Evolutionary conservation across 805 yeast genomes (phyloP), one percentile per base, ranked within the genome.

Genomic region (Barnettozyma wickerhamii): DNA sequence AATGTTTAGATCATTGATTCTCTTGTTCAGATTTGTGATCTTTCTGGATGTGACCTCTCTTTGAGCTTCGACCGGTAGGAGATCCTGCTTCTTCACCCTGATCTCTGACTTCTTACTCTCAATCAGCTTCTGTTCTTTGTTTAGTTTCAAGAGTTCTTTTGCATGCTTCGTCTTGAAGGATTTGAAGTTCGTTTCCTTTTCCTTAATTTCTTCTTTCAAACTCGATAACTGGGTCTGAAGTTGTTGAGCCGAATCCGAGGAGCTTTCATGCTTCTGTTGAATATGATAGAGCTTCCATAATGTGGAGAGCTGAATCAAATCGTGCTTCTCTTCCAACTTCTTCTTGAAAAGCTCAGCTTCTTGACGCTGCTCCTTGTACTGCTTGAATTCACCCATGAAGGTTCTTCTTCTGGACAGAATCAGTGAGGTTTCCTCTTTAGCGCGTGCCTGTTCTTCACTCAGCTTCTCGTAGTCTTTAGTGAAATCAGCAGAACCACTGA

Each of bases 401-500:
- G 81, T 74, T 58, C 90, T 75, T 60, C 81, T 82, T 46, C 80
- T 75, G 20, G 86, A 74, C 45, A 83, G 77, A 4, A 84, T 75
- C 10, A 76, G 68, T 3, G 81, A 74, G 0, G 95, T 72, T 2
- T 71, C 68, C 32, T 79, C 83, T 42, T 75, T 81, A 3, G 91
- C 81, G 21, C 65, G 68, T 32, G 82, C 93, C 40, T 73, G 75
- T 50, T 81, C 79, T 14, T 77, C 84, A 49, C 74, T 71, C 37
- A 87, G 62, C 13, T 50, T 45, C 10, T 84, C 91, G 58, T 84
- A 91, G 42, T 87, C 87, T 21, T 65, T 67, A 34, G 76, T 74
- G 49, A 59, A 74, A 30, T 85, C 93, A 7, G 68, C 62, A 0
- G 96, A 85, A 0, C 96, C 96, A 45, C 95, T 84, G 20, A 93